Evolutionary conservation across 768 basidiomycete species (phyloP), one percentile per base, ranked within the genome.

Genomic region (Leccinum rimulosum): DNA sequence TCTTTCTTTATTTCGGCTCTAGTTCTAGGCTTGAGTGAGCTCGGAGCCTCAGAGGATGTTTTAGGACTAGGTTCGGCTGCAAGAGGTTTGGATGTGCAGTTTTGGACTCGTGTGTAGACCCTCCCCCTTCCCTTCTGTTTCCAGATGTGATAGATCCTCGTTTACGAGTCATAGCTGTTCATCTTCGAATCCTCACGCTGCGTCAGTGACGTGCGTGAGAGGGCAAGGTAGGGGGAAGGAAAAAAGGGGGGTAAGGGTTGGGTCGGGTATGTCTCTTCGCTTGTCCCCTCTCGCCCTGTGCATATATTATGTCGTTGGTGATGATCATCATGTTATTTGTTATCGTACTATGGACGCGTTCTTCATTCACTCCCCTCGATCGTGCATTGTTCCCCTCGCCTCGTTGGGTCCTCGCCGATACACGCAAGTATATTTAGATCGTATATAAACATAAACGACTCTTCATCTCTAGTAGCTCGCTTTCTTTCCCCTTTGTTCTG

Each of bases 21-120:
- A 30, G 43, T 15, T 27, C n/a, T 7, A 19, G 52, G 50, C 28
- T 27, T 58, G 51, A 49, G 56, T 56, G 54, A 33, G 51, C 51
- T 61, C 53, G 59, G 64, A 60, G 51, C 61, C 61, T 59, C 43
- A 52, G 55, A 67, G 54, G 65, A 50, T 59, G 60, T 56, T 55
- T 54, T 58, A 58, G 43, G 52, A 31, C 53, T 52, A 52, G 58
- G 56, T 56, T 59, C 45, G 49, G 58, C 55, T 54, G 57, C 57
- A 33, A 50, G 48, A 45, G 50, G 50, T 54, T 55, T 59, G 59
- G 52, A 56, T 66, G 56, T 56, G 59, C 56, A 56, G 15, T 61
- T 61, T 17, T 61, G 52, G 63, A 51, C 47, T 53, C 40, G 57
- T 27, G 48, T 40, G 52, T 59, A 33, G 58, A 60, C 35, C 35